A percentile compares a stretch with the other conserved stretches of the same genome.
Conservation (phyloP, 208 protist genomes). For the Leishmania aethiopica region DNA sequence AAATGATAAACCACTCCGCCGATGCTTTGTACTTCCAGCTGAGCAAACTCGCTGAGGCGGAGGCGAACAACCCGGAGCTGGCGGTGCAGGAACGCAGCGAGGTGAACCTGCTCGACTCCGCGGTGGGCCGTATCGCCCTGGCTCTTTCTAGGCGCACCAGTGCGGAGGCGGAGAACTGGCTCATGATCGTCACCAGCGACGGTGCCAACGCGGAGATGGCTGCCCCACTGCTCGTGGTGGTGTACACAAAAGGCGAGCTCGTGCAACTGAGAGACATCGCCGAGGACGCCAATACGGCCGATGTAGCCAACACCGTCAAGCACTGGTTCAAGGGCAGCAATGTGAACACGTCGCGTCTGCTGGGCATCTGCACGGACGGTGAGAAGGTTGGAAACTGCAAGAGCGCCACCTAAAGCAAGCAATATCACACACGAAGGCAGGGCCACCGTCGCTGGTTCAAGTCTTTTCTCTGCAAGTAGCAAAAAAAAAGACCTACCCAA, state of each 20-base stretch:
- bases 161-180: constrained; percentile 58
- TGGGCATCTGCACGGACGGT: constrained; percentile 74
- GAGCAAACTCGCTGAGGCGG: constrained; percentile 20
- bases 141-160: constrained; percentile 46
- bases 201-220: constrained; percentile 33
- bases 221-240: constrained; percentile 61
- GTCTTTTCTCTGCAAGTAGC: background rate
- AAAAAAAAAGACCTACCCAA: background rate
- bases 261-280: constrained; percentile 48
- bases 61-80: constrained; percentile 14
- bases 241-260: constrained; percentile 59
- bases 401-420: background rate
- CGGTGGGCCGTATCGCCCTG: constrained; percentile 57
- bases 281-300: constrained; percentile 24
- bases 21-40: constrained; percentile 72
- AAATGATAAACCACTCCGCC: constrained; percentile 37
- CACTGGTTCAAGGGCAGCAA: constrained; percentile 49
- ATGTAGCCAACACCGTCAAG: constrained; percentile 57
- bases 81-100: constrained; percentile 44
- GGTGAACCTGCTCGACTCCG: constrained; percentile 72
- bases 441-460: background rate
- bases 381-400: constrained; percentile 56
- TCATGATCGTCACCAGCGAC: constrained; percentile 63
- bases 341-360: constrained; percentile 16
- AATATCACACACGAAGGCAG: no score